phyloP scores from a whole-genome alignment of 441 rosid genomes.

The Flueggea neowawraea region DNA sequence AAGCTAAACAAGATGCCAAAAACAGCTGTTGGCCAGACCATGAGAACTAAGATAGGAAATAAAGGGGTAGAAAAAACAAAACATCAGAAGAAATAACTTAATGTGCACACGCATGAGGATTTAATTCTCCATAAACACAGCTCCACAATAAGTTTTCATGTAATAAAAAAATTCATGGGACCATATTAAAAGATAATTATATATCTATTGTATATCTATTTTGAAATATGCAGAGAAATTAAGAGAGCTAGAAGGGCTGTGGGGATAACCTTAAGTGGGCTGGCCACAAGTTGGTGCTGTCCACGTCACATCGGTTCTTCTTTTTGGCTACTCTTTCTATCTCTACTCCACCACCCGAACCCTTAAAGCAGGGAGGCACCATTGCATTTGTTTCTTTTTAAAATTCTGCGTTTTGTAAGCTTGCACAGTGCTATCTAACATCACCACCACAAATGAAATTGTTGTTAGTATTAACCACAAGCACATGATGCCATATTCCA shows the following conservation, averaged over 20 bases:
- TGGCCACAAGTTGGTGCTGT: conserved; percentile 58
- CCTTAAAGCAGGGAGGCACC: conserved; percentile 30
- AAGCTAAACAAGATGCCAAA: no score
- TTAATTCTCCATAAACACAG: no score
- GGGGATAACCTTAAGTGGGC: conserved; percentile 31
- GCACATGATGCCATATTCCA: conserved; percentile 43
- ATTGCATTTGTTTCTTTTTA: conserved; percentile 12
- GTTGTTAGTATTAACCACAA: conserved; percentile 17
- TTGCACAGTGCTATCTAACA: conserved; percentile 22
- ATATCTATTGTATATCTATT: no score
- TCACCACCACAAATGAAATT: conserved; percentile 26
- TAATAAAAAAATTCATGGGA: no score
- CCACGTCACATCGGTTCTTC: conserved; percentile 40
- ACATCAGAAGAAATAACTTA: no score
- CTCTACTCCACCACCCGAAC: conserved; percentile 31
- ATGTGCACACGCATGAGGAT: no score
- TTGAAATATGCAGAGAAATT: no score
- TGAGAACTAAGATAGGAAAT: no score
- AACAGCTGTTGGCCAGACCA: no score
- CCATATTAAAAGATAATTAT: no score
- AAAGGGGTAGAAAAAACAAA: no score
- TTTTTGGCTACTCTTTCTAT: conserved; percentile 20
- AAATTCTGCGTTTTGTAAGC: neutral
- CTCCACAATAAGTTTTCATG: no score
- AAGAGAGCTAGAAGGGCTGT: conserved; percentile 3